Evolutionary conservation across 2,329 filamentous ascomycete genomes (phyloP), one percentile per base, ranked within the genome.

Genomic region (Colletotrichum neosansevieriae): DNA sequence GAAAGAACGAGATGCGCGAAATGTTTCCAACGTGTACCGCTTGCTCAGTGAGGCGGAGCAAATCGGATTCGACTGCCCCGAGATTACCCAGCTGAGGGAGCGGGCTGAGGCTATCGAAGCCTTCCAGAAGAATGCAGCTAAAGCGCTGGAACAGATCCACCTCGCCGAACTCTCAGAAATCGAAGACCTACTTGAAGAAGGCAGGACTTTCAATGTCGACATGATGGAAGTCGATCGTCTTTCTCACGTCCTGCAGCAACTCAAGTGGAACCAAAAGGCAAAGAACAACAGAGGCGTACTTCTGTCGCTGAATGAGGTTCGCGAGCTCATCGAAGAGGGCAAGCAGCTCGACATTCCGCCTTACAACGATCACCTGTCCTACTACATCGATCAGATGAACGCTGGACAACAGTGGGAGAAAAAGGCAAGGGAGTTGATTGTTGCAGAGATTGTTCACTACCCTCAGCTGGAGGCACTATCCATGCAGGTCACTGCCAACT

Each of bases 391-490:
- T 32, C 91, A 97, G 77, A 87, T 91, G 72, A 84, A 86, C 6
- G 88, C 91, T 29, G 96, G 95, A 44, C 88, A 94, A 75, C 85
- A 92, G 51, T 99, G 96, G 96, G 96, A 98, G 81, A 86, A 89
- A 54, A 98, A 98, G 79, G 95, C 94, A 2, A 92, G 92, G 74
- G 95, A 99, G 77, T 85, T 99, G 60, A 97, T 98, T 81, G 88
- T 90, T n/a, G 94, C 94, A 9, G 95, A 98, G 75, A 86, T 91
- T 47, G 91, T 98, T 11, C 94, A 98, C 79, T 98, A 97, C 75
- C 93, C 94, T 60, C 96, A 99, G 77, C 87, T 99, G 1, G 96
- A 98, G 78, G 94, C 95, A 0, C 84, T 99, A 6, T 97, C 94
- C 1, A 88, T 89, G 57, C 95, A 98, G 80, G 94, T 94, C 1